These are phyloP conservation scores for Glycine tomentella DNA, from an alignment of 306 rosid genomes.

Conservation along the genomic window DNA sequence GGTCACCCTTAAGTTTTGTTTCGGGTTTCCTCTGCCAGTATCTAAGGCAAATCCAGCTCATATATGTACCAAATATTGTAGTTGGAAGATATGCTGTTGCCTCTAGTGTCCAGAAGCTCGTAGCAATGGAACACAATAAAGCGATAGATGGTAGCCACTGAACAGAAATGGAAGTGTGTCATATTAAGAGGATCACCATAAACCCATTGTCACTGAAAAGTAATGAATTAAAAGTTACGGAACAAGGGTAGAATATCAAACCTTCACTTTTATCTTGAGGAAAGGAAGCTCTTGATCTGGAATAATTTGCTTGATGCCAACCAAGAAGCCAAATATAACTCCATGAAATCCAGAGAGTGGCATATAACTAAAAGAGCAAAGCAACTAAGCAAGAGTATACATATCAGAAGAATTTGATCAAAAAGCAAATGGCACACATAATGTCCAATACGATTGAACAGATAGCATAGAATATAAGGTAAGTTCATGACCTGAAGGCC, in stretches of 20 bases:
- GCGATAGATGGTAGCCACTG: slow-evolving; percentile 91
- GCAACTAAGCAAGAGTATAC: slow-evolving; percentile 34
- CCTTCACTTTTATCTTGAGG: slow-evolving; percentile 79
- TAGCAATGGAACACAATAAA: slow-evolving; percentile 61
- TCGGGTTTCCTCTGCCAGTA: slow-evolving; percentile 92
- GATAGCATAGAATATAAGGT: background rate
- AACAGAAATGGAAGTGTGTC: slow-evolving; percentile 47
- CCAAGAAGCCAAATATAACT: slow-evolving; percentile 87
- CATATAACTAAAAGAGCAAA: slow-evolving; percentile 61
- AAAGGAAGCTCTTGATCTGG: slow-evolving; percentile 92
- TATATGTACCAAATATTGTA: no score
- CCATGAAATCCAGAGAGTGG: slow-evolving; percentile 97
- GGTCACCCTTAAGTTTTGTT: slow-evolving; percentile 86
- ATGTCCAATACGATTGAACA: no score
- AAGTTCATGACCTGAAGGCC: background rate
- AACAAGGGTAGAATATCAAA: slow-evolving; percentile 42
- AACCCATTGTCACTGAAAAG: slow-evolving; percentile 22
- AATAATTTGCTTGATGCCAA: slow-evolving; percentile 92
- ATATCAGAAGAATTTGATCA: slow-evolving; percentile 25
- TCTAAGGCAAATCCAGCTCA: slow-evolving; percentile 89
- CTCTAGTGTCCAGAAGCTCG: slow-evolving; percentile 71
- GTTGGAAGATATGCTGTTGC: slow-evolving; percentile 74
- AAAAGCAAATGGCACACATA: slow-evolving; percentile 7
- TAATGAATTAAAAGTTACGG: slow-evolving; percentile 24
- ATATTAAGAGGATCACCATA: slow-evolving; percentile 41